These are phyloP conservation scores for Vachellia pachyceras DNA, from an alignment of 306 rosid genomes.

Conservation along the genomic window DNA sequence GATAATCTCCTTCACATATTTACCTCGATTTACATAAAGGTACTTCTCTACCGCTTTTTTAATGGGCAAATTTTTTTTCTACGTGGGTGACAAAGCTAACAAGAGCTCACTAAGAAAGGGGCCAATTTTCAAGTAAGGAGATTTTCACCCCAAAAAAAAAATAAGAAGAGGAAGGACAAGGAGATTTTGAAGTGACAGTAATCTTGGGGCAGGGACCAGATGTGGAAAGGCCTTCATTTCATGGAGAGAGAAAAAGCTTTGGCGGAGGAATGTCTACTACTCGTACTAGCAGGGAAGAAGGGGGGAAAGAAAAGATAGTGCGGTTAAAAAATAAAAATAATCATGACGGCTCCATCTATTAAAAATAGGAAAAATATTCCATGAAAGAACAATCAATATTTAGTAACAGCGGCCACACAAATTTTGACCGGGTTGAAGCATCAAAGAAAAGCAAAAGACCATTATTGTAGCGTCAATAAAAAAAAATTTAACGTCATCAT, in stretches of 20 bases:
- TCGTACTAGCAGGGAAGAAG: neutral
- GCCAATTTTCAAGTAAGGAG: neutral
- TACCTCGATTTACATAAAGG: too few species aligned
- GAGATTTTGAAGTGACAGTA: neutral
- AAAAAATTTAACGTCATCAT: neutral
- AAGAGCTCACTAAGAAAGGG: neutral
- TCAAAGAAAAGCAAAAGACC: too few species aligned
- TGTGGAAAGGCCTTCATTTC: neutral
- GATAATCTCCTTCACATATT: too few species aligned
- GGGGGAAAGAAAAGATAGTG: too few species aligned
- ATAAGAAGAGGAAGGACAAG: too few species aligned
- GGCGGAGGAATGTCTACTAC: too few species aligned
- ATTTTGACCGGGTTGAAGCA: neutral
- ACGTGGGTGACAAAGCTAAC: too few species aligned
- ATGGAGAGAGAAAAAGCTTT: neutral
- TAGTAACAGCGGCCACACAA: neutral
- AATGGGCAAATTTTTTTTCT: too few species aligned
- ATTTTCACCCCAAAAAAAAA: neutral
- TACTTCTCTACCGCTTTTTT: too few species aligned
- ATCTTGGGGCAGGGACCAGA: too few species aligned
- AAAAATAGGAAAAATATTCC: neutral
- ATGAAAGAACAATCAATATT: neutral
- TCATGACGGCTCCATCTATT: neutral
- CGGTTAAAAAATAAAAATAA: too few species aligned
- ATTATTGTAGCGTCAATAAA: too few species aligned